A percentile compares a stretch with the other conserved stretches of the same genome.
phyloP scores from a whole-genome alignment of 257 asterid species.

The Coffea canephora region DNA sequence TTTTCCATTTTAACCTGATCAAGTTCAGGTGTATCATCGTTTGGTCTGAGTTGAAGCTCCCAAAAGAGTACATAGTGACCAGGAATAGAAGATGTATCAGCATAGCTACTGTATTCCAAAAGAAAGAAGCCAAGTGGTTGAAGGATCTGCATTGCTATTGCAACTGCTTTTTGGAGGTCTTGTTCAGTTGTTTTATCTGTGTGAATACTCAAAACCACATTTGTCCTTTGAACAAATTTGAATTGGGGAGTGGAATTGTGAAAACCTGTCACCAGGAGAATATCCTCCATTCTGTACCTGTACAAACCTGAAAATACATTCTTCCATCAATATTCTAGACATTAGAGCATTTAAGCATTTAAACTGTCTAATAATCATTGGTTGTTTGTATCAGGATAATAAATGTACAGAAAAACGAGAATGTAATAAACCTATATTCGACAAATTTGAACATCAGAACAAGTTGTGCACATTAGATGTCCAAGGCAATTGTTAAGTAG shows the following conservation, averaged over 20 bases:
- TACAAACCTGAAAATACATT: neutral
- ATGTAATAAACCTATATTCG: no score
- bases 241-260: conserved; percentile 10
- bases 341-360: no score
- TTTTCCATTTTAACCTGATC: neutral
- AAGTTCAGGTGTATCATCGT: neutral
- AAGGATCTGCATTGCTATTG: neutral
- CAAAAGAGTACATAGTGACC: conserved; percentile 25
- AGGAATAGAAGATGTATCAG: neutral
- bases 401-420: no score
- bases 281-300: conserved; percentile 13
- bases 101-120: conserved; percentile 8
- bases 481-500: no score
- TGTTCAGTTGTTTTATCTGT: conserved; percentile 12
- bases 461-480: no score
- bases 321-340: no score
- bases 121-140: conserved; percentile 14
- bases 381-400: no score
- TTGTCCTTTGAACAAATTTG: neutral
- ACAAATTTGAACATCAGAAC: no score
- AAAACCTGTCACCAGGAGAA: conserved; percentile 13
- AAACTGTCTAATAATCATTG: no score
- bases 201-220: conserved; percentile 10
- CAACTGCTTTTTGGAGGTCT: conserved; percentile 9
- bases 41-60: conserved; percentile 5